A percentile compares a stretch with the other conserved stretches of the same genome.
phyloP scores from a whole-genome alignment of 2,329 filamentous ascomycete genomes.

The Paecilomyces formosus region DNA sequence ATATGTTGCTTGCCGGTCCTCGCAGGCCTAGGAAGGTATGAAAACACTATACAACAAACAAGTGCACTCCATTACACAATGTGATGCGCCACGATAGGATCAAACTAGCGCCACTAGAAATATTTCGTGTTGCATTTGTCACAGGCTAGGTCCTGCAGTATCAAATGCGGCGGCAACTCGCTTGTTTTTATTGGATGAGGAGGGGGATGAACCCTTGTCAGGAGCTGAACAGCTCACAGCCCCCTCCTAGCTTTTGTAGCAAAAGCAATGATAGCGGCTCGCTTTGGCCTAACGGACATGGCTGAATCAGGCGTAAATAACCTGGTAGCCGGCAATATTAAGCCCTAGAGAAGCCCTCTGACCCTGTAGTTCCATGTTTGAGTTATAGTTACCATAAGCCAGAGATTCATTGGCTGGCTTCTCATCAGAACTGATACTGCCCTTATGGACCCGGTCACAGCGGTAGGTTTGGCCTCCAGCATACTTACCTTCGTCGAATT shows the following conservation, averaged over 20 bases:
- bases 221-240: neutral
- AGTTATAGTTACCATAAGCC: neutral
- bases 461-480: constrained; percentile 14
- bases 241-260: neutral
- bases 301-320: neutral
- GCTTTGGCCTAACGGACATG: neutral
- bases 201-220: neutral
- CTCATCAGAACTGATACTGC: neutral
- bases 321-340: neutral
- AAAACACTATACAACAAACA: neutral
- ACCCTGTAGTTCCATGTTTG: neutral
- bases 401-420: neutral
- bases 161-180: neutral
- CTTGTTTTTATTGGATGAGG: neutral
- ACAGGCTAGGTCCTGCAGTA: neutral
- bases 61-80: neutral
- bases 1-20: neutral
- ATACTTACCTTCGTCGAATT: constrained; percentile 17
- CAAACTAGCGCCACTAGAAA: neutral
- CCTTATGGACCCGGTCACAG: constrained; percentile 20
- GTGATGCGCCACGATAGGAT: neutral
- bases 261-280: neutral
- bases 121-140: neutral
- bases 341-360: neutral
- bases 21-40: too few relatives aligned